Evolutionary conservation across 352 stramenopile species (phyloP), one percentile per base, ranked within the genome.

Genomic region (Globisporangium ultimum): DNA sequence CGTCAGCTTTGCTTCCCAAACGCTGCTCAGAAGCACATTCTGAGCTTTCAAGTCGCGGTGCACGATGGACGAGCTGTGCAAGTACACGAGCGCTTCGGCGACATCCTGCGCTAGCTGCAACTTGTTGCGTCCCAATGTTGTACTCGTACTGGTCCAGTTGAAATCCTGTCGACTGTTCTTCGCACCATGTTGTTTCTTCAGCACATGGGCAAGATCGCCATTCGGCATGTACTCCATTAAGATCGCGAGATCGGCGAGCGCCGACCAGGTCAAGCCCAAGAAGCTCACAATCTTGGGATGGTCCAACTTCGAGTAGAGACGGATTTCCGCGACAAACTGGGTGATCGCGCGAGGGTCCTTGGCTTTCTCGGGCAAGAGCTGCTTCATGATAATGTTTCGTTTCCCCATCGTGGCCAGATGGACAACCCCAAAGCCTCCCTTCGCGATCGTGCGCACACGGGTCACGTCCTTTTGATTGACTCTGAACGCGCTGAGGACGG

Each of bases 41-140:
- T 79, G 65, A 7, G 78, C 67, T 49, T 88, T 88, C 28, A 88
- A 28, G 53, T 88, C 78, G 49, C 75, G 78, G 32, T 88, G 78
- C 48, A 86, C 77, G 5, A 88, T 66, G 4, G 55, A 73, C 28
- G 48, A 42, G 21, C 60, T 62, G 43, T 78, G 70, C 40, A 78
- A 43, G 40, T 77, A 78, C 56, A 70, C 32, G 20, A 78, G 55
- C 21, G 60, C 64, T 17, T 71, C 55, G 7, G 63, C 49, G 7
- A 71, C 36, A n/a, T 78, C 70, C 3, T 58, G 12, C 15, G 70
- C 68, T 8, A 68, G 36, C 46, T 52, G 21, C 17, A 68, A 42
- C 58, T 66, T 68, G 17, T 18, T 59, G 41, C 41, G 50, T 1
- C 55, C 55, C 21, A 59, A 12, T 2, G 14, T 21, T 4, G 40